Evolutionary conservation across 176 grass and related monocot genomes (phyloP).

Genomic region (Rhynchospora pubera): DNA sequence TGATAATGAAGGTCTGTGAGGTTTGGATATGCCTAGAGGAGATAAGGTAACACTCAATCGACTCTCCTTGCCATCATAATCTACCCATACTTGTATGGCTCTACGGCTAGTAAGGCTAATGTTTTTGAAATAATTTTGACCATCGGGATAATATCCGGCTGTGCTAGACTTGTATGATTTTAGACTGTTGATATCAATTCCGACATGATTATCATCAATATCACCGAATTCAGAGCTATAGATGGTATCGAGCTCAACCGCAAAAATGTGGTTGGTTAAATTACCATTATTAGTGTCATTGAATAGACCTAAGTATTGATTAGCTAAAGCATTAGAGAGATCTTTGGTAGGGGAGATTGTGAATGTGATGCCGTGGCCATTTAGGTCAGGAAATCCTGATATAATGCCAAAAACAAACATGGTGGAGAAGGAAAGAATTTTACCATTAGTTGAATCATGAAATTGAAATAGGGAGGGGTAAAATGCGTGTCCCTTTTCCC

Average conservation of each 20-base stretch:
- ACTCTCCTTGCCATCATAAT: conserved; percentile 23
- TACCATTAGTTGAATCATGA: not conserved
- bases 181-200: conserved; percentile 40
- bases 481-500: conserved; percentile 22
- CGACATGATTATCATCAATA: conserved; percentile 49
- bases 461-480: conserved; percentile 20
- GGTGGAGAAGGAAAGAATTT: conserved; percentile 32
- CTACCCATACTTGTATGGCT: conserved; percentile 50
- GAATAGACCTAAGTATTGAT: conserved; percentile 39
- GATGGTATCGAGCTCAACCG: conserved; percentile 52
- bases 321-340: conserved; percentile 18
- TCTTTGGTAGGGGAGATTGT: not conserved
- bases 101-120: conserved; percentile 42
- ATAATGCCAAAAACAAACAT: conserved; percentile 28
- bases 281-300: conserved; percentile 16
- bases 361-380: conserved; percentile 23
- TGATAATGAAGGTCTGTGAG: conserved; percentile 21
- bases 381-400: not conserved
- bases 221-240: conserved; percentile 28
- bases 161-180: conserved; percentile 16
- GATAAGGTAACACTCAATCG: conserved; percentile 32
- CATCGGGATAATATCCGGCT: conserved; percentile 31
- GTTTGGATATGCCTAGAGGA: conserved; percentile 21
- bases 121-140: conserved; percentile 17
- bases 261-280: conserved; percentile 24